phyloP scores from a whole-genome alignment of 1,284 basidiomycete genomes.

The Cryptococcus maquisensis region DNA sequence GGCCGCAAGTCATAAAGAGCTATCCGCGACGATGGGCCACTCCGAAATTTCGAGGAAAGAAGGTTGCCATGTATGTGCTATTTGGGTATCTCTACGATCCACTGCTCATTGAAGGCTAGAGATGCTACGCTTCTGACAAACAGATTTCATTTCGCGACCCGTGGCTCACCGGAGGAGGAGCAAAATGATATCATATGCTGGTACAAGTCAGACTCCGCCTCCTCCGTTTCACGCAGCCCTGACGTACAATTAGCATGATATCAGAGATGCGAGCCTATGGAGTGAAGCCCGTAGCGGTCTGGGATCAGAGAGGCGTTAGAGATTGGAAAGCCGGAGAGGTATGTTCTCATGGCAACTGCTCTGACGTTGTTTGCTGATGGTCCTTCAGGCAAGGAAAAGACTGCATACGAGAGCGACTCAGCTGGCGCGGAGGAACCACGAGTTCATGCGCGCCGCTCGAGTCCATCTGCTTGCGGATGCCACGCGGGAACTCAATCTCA shows the following conservation, averaged over 20 bases:
- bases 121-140: constrained; percentile 47
- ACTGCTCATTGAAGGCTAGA: constrained; percentile 9
- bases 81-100: not conserved
- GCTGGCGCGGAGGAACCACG: constrained; percentile 34
- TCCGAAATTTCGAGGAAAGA: constrained; percentile 32
- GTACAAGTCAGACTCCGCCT: constrained; percentile 35
- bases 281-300: constrained; percentile 42
- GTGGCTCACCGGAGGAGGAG: constrained; percentile 20
- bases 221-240: constrained; percentile 1
- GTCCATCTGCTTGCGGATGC: constrained; percentile 11
- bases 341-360: not conserved
- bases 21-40: constrained; percentile 34
- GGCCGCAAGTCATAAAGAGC: constrained; percentile 28
- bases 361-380: not conserved
- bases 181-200: constrained; percentile 41
- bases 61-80: constrained; percentile 38
- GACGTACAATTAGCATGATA: constrained; percentile 31
- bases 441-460: constrained; percentile 23
- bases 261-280: constrained; percentile 31
- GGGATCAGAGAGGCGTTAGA: constrained; percentile 43
- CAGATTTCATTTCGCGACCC: constrained; percentile 41
- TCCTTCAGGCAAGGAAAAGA: constrained; percentile 14
- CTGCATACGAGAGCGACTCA: constrained; percentile 19
- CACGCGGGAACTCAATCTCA: constrained; percentile 7
- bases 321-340: constrained; percentile 48